phyloP scores from a whole-genome alignment of 345 rosid species.

The Pelargonium nanum region DNA sequence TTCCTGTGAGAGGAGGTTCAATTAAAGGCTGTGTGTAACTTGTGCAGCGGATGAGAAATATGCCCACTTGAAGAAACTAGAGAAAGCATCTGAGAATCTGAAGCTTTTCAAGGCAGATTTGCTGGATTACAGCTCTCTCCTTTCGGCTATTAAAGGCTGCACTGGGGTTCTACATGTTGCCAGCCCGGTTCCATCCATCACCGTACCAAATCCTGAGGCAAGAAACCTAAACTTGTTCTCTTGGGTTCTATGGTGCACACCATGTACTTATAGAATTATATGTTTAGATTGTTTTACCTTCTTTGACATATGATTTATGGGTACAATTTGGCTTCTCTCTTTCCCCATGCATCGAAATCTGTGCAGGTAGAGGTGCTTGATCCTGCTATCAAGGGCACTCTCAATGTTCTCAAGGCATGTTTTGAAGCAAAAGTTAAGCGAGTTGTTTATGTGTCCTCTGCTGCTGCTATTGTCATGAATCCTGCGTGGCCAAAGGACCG shows the following conservation, averaged over 20 bases:
- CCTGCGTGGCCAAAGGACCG: slow-evolving; percentile 21
- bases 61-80: slow-evolving; percentile 16
- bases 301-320: too few species aligned
- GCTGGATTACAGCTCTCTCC: slow-evolving; percentile 20
- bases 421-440: slow-evolving; percentile 19
- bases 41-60: slow-evolving; percentile 19
- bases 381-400: slow-evolving; percentile 26
- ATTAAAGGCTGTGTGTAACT: background rate
- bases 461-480: slow-evolving; percentile 16
- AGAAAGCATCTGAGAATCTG: slow-evolving; percentile 24
- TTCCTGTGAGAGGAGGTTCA: background rate
- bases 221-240: background rate
- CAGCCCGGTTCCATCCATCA: slow-evolving; percentile 17
- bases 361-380: slow-evolving; percentile 21
- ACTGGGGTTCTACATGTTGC: slow-evolving; percentile 26
- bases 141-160: slow-evolving; percentile 22
- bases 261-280: background rate
- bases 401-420: slow-evolving; percentile 26
- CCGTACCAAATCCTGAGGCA: slow-evolving; percentile 15
- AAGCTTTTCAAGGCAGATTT: slow-evolving; percentile 28
- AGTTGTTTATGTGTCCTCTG: slow-evolving; percentile 20
- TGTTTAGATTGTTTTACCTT: too few species aligned
- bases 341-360: background rate
- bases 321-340: background rate
- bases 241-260: background rate